phyloP scores from a whole-genome alignment of 1,284 basidiomycete species.

The Amylostereum areolatum region DNA sequence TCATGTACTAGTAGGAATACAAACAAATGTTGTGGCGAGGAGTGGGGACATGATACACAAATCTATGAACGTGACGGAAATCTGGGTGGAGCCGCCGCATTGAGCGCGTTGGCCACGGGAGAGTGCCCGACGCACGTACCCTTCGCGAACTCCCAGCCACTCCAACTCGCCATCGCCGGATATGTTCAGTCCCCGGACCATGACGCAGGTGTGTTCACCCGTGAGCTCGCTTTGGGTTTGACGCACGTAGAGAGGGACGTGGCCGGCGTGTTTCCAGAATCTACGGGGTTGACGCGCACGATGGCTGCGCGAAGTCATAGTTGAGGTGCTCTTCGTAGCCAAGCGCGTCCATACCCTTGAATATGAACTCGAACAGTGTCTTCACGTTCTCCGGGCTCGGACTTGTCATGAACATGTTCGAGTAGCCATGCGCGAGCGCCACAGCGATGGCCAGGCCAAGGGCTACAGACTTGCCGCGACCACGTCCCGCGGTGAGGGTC shows the following conservation, averaged over 20 bases:
- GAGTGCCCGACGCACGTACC: slow-evolving; percentile 40
- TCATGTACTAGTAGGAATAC: too few species aligned
- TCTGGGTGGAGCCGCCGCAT: slow-evolving; percentile 39
- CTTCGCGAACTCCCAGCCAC: slow-evolving; percentile 91
- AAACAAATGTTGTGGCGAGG: too few species aligned
- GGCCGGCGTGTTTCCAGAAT: slow-evolving; percentile 96
- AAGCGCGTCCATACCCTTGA: slow-evolving; percentile 93
- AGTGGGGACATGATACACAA: too few species aligned
- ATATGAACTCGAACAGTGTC: slow-evolving; percentile 97
- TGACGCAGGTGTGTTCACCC: slow-evolving; percentile 94
- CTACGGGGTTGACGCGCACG: slow-evolving; percentile 81
- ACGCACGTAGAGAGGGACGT: slow-evolving; percentile 87
- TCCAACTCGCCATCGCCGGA: slow-evolving; percentile 61
- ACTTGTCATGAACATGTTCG: slow-evolving; percentile 98
- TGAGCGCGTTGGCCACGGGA: not conserved
- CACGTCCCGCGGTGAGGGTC: slow-evolving; percentile 90
- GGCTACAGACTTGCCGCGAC: slow-evolving; percentile 96
- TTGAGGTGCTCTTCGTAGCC: slow-evolving; percentile 98
- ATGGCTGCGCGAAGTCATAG: slow-evolving; percentile 96
- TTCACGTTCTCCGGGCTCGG: slow-evolving; percentile 97
- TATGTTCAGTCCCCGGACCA: slow-evolving; percentile 78
- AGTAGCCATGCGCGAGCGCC: slow-evolving; percentile 91
- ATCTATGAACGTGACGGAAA: slow-evolving; percentile 91
- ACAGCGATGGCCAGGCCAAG: slow-evolving; percentile 92
- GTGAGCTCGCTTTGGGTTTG: slow-evolving; percentile 95